Conservation (phyloP, 2,329 filamentous ascomycete species). For the Pseudogymnoascus pannorum region DNA sequence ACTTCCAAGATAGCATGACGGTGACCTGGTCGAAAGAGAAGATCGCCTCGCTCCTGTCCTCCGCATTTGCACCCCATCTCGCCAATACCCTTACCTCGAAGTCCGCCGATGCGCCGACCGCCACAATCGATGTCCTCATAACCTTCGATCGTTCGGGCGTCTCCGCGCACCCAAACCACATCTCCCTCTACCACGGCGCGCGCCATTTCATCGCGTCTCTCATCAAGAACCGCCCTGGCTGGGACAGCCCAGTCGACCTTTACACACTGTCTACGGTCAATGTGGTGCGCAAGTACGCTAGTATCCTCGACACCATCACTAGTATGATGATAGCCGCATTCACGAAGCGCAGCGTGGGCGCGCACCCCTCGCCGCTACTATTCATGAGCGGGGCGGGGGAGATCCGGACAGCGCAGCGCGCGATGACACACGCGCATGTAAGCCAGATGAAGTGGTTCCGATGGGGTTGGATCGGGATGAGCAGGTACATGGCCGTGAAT, state of each 20-base stretch:
- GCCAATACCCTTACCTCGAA: constrained; percentile 27
- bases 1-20: constrained; percentile 88
- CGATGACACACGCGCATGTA: constrained; percentile 84
- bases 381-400: constrained; percentile 61
- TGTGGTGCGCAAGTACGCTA: constrained; percentile 72
- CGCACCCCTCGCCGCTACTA: constrained; percentile 54
- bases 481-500: constrained; percentile 93
- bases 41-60: constrained; percentile 62
- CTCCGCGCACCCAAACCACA: constrained; percentile 88
- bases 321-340: constrained; percentile 56
- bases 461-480: constrained; percentile 87
- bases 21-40: constrained; percentile 64
- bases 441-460: constrained; percentile 99
- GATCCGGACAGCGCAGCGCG: constrained; percentile 64
- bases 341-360: constrained; percentile 32
- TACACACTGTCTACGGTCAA: constrained; percentile 75
- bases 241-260: constrained; percentile 67
- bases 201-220: constrained; percentile 62
- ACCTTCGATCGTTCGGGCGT: constrained; percentile 84
- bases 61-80: constrained; percentile 65
- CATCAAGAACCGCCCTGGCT: constrained; percentile 55
- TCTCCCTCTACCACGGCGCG: constrained; percentile 78
- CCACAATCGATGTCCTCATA: constrained; percentile 55
- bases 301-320: constrained; percentile 65
- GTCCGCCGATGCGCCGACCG: constrained; percentile 33